Evolutionary conservation across 306 rosid genomes (phyloP), one percentile per base, ranked within the genome.

Genomic region (Canavalia gladiata): DNA sequence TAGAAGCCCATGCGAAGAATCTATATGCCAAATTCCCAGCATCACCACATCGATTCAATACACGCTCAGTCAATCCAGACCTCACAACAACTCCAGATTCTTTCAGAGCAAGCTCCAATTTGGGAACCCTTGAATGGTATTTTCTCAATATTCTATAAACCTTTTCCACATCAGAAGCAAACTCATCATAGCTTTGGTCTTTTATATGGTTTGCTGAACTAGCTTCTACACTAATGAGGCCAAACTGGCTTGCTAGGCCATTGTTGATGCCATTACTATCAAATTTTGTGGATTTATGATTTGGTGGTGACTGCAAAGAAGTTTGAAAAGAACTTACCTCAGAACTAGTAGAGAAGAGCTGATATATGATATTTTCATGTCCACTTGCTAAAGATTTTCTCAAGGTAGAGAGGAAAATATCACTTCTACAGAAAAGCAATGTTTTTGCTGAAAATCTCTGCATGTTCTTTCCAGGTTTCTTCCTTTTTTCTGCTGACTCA

Each of bases 21-120:
- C 90, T 74, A 82, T 90, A 90, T 11, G 91, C 98, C 82, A 94
- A 85, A 72, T 87, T 92, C 46, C 97, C 97, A 7, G 97, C 97
- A 74, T 92, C 98, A 47, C 98, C 94, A 42, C 95, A 90, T 37
- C 97, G 88, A 80, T 83, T 88, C 78, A 94, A 77, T 5, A 91
- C 88, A 1, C 92, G 92, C 64, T 92, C 96, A 0, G 92, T 75
- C 67, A 94, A 86, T 31, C 98, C 94, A n/a, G 89, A 66, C 31
- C 92, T 87, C 70, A 94, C 68, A 64, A 78, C 70, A 77, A 94
- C 89, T 10, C 97, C 96, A 2, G 92, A 94, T 84, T 94, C 90
- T 41, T 86, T 88, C 74, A 94, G 76, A 50, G 98, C 94, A 47
- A 90, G 90, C 83, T 94, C 97, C 68, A 94, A 77, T 73, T 94